phyloP scores from a whole-genome alignment of 768 basidiomycete genomes.

The Tephrocybe rancida region DNA sequence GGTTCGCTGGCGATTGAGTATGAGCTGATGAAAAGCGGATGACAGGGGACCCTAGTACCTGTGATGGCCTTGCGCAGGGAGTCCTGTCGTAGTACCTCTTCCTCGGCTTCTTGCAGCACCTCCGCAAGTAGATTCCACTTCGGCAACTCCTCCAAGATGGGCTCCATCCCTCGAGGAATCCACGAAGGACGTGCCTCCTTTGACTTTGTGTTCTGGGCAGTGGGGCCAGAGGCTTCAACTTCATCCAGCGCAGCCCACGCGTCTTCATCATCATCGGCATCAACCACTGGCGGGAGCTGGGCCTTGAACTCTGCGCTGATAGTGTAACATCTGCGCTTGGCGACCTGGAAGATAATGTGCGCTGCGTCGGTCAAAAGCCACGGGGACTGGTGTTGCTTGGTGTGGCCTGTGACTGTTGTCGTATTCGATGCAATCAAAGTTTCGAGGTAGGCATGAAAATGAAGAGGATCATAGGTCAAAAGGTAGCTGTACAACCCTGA shows the following conservation, averaged over 20 bases:
- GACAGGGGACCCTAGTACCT: conserved; percentile 16
- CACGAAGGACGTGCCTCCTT: conserved; percentile 47
- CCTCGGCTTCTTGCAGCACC: conserved; percentile 89
- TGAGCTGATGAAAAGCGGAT: not conserved
- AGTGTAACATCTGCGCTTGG: conserved; percentile 81
- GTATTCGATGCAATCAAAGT: conserved; percentile 70
- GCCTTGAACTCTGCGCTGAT: conserved; percentile 33
- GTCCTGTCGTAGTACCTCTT: conserved; percentile 72
- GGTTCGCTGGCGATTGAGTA: conserved; percentile 27
- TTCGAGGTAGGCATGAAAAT: conserved; percentile 91
- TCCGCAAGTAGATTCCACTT: conserved; percentile 90
- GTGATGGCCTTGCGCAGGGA: conserved; percentile 30
- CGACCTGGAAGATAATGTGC: conserved; percentile 79
- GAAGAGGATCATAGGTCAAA: conserved; percentile 86
- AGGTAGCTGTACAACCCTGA: conserved; percentile 60
- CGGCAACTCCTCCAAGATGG: conserved; percentile 90
- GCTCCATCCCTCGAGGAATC: conserved; percentile 79
- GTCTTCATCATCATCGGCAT: conserved; percentile 64
- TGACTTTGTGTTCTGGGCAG: conserved; percentile 13
- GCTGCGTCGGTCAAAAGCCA: conserved; percentile 96
- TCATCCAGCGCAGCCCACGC: conserved; percentile 78
- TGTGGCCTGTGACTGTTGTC: conserved; percentile 45
- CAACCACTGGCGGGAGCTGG: conserved; percentile 30
- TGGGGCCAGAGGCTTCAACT: conserved; percentile 35
- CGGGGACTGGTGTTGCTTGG: conserved; percentile 71